Conservation (phyloP, 1,139 yeast genomes). For the Kodamaea arcana region DNA sequence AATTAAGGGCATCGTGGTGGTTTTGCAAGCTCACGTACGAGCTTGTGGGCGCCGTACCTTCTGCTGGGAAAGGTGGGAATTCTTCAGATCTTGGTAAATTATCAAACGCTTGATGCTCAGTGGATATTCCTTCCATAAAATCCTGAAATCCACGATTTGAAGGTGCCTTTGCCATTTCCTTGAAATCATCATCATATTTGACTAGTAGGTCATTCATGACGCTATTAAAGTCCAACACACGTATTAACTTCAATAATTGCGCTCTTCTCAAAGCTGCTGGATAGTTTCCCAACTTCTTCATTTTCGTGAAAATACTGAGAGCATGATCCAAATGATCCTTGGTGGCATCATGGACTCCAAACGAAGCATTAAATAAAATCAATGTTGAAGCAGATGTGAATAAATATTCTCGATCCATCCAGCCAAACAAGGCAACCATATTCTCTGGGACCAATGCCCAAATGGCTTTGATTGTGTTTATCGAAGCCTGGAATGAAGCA, state of each 20-base stretch:
- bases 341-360: conserved; percentile 79
- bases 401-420: conserved; percentile 84
- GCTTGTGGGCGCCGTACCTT: neutral
- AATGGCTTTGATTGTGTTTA: conserved; percentile 68
- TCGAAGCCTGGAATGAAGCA: conserved; percentile 81
- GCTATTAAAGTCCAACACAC: conserved; percentile 65
- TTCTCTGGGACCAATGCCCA: conserved; percentile 72
- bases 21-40: conserved; percentile 3
- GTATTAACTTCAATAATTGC: conserved; percentile 61
- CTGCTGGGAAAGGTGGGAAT: neutral
- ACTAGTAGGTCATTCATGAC: conserved; percentile 53
- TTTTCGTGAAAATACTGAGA: conserved; percentile 60
- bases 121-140: conserved; percentile 11
- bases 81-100: neutral
- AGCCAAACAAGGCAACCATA: conserved; percentile 80
- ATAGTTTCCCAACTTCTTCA: conserved; percentile 73
- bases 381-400: conserved; percentile 80
- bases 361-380: conserved; percentile 71
- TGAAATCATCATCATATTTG: conserved; percentile 52
- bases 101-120: conserved; percentile 5
- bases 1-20: conserved; percentile 15
- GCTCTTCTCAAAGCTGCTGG: conserved; percentile 75
- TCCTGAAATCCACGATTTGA: conserved; percentile 8
- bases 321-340: conserved; percentile 73
- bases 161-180: conserved; percentile 1